phyloP scores from a whole-genome alignment of 1,284 basidiomycete genomes.

The Sphagnurus paluster region DNA sequence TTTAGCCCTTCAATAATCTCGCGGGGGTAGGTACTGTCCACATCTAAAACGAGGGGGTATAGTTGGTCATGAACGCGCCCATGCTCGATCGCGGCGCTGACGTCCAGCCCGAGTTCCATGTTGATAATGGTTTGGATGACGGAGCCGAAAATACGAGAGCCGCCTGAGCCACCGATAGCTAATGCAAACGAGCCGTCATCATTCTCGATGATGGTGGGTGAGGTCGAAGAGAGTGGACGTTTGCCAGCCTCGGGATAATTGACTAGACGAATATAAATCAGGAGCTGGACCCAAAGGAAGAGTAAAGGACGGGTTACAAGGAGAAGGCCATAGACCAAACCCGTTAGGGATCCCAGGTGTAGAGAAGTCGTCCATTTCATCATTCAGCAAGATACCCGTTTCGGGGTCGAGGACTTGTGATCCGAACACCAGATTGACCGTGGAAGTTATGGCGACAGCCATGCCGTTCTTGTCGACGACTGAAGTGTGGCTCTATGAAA shows the following conservation, averaged over 20 bases:
- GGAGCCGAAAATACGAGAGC: slow-evolving; percentile 83
- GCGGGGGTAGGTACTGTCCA: slow-evolving; percentile 62
- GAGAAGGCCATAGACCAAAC: slow-evolving; percentile 84
- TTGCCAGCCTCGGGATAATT: slow-evolving; percentile 89
- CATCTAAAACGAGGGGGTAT: slow-evolving; percentile 64
- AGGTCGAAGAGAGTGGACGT: slow-evolving; percentile 83
- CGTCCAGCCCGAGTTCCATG: slow-evolving; percentile 79
- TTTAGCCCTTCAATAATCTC: slow-evolving; percentile 57
- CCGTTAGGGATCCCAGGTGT: slow-evolving; percentile 78
- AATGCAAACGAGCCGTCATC: slow-evolving; percentile 69
- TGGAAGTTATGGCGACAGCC: slow-evolving; percentile 83
- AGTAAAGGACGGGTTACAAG: slow-evolving; percentile 60
- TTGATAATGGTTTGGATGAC: slow-evolving; percentile 85
- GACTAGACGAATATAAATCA: too few relatives aligned
- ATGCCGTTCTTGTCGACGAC: slow-evolving; percentile 83
- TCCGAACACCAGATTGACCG: slow-evolving; percentile 89
- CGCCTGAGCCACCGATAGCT: slow-evolving; percentile 85
- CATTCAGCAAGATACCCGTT: slow-evolving; percentile 88
- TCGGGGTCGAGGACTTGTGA: slow-evolving; percentile 80
- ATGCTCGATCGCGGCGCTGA: slow-evolving; percentile 80
- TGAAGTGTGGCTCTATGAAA: slow-evolving; percentile 73
- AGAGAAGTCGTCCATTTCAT: slow-evolving; percentile 94
- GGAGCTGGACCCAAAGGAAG: too few relatives aligned
- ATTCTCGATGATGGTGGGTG: slow-evolving; percentile 80
- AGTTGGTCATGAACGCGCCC: slow-evolving; percentile 92